Conservation (phyloP, 139 green algal species). For the Picochlorum sp. region DNA sequence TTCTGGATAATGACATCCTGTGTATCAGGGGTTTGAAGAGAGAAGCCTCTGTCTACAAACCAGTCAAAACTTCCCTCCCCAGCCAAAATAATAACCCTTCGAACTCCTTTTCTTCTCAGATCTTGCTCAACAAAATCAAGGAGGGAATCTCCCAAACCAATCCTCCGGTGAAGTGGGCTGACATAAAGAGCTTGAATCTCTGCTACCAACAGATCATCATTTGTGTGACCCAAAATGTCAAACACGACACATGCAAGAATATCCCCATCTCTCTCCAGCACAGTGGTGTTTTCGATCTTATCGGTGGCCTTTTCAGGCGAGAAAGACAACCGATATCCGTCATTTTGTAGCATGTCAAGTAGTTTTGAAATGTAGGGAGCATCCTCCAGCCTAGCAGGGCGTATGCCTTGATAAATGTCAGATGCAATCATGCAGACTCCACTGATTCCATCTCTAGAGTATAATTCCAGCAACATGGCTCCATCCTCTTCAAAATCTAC, state of each 20-base stretch:
- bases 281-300: conserved; percentile 20
- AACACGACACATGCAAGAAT: conserved; percentile 64
- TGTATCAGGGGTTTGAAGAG: conserved; percentile 11
- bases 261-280: conserved; percentile 38
- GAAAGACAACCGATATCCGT: conserved; percentile 28
- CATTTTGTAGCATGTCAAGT: conserved; percentile 36
- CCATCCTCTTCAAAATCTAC: conserved; percentile 62
- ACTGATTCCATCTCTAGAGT: conserved; percentile 65
- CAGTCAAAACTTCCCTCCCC: conserved; percentile 28
- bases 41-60: conserved; percentile 47
- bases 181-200: conserved; percentile 89
- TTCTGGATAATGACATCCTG: conserved; percentile 10
- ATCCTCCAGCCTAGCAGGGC: conserved; percentile 47
- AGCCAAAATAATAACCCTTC: conserved; percentile 54
- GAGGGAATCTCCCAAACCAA: conserved; percentile 81
- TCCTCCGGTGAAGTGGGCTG: conserved; percentile 46
- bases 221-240: conserved; percentile 3
- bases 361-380: conserved; percentile 37
- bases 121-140: conserved; percentile 59
- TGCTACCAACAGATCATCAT: conserved; percentile 22
- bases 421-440: conserved; percentile 70
- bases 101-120: conserved; percentile 39
- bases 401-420: conserved; percentile 91
- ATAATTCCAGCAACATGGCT: conserved; percentile 86
- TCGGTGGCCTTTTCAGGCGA: conserved; percentile 7